phyloP scores from a whole-genome alignment of 2,329 filamentous ascomycete genomes.

The Emericellopsis atlantica region DNA sequence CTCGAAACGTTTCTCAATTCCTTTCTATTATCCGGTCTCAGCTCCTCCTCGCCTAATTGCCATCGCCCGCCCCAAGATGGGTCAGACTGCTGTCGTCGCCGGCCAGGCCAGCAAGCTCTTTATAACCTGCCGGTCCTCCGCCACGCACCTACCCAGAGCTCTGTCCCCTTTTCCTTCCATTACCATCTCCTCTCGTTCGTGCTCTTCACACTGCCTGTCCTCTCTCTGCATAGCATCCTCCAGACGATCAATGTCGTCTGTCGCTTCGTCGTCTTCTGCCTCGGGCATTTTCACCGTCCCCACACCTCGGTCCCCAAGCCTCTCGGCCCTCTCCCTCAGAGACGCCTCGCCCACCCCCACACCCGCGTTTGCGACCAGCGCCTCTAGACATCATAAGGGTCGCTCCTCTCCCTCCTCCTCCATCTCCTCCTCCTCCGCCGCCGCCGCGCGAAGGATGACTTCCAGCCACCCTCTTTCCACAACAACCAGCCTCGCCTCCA shows the following conservation, averaged over 20 bases:
- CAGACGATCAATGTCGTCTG: background rate
- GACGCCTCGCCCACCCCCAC: background rate
- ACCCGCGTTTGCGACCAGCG: background rate
- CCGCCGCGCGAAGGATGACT: slow-evolving; percentile 31
- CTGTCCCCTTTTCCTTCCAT: background rate
- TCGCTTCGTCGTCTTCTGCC: background rate
- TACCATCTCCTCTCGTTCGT: background rate
- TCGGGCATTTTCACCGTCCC: background rate
- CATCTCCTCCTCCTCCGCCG: no score
- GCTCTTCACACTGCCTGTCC: background rate
- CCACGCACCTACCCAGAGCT: no score
- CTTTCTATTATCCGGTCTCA: no score
- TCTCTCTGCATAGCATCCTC: background rate
- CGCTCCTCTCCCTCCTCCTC: slow-evolving; percentile 32
- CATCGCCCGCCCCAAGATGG: no score
- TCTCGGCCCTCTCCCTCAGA: background rate
- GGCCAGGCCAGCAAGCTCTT: no score
- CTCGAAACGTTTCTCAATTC: no score
- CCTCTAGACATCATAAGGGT: slow-evolving; percentile 23
- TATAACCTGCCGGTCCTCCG: no score
- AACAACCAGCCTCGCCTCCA: slow-evolving; percentile 29
- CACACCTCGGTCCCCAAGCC: background rate
- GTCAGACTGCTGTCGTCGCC: no score
- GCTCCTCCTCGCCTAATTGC: no score
- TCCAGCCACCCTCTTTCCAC: slow-evolving; percentile 40